phyloP scores from a whole-genome alignment of 164 flowering plant genomes.

The Stephania yunnanensis region DNA sequence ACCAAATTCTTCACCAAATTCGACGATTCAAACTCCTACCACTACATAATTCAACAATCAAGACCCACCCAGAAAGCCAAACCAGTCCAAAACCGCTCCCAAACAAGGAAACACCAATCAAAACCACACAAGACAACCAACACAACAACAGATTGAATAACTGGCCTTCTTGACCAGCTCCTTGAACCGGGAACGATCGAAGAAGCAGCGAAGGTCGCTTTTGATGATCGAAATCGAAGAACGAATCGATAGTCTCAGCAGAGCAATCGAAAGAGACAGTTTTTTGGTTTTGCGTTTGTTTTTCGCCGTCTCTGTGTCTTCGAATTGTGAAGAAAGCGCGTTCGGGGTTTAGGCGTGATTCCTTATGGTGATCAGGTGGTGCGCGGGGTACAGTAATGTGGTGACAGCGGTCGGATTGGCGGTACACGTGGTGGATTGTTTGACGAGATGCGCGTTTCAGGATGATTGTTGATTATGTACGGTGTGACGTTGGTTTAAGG shows the following conservation, averaged over 20 bases:
- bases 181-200: neutral
- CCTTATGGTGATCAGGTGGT: neutral
- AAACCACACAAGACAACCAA: neutral
- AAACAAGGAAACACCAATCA: neutral
- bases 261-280: neutral
- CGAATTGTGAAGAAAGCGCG: constrained; percentile 3
- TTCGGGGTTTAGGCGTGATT: neutral
- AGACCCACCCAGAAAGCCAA: neutral
- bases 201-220: neutral
- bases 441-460: neutral
- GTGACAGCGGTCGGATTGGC: neutral
- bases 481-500: neutral
- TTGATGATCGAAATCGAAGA: neutral
- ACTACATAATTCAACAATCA: neutral
- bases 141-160: constrained; percentile 3
- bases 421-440: neutral
- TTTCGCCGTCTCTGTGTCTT: neutral
- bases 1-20: constrained; percentile 3
- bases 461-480: neutral
- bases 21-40: neutral
- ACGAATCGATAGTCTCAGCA: neutral
- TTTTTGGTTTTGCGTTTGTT: neutral
- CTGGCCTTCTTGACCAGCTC: constrained; percentile 5
- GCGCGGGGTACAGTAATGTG: neutral
- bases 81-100: neutral